A percentile compares a stretch with the other conserved stretches of the same genome.
Evolutionary conservation across 2,329 filamentous ascomycete species (phyloP).

Genomic region (Epichloe coenophiala): DNA sequence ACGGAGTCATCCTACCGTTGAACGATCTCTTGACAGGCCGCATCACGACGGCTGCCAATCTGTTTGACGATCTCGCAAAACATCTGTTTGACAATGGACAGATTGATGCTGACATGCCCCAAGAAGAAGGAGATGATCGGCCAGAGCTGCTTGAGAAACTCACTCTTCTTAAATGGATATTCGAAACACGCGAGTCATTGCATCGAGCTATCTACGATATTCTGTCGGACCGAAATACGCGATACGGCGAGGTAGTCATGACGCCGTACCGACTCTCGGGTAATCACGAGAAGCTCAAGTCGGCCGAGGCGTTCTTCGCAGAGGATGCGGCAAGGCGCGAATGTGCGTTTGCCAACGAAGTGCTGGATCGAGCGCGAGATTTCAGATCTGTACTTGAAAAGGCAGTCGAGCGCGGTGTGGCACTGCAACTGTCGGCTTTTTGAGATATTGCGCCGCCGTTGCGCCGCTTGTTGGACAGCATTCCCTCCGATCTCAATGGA

Average conservation of each 20-base stretch:
- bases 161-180: slow-evolving; percentile 91
- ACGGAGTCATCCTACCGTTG: slow-evolving; percentile 67
- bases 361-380: slow-evolving; percentile 57
- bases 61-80: slow-evolving; percentile 64
- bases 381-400: slow-evolving; percentile 70
- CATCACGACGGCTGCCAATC: slow-evolving; percentile 56
- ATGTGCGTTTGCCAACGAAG: slow-evolving; percentile 56
- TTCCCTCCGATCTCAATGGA: slow-evolving; percentile 44
- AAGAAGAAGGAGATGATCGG: slow-evolving; percentile 90
- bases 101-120: slow-evolving; percentile 64
- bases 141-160: slow-evolving; percentile 90
- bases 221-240: slow-evolving; percentile 70
- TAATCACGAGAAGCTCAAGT: slow-evolving; percentile 65
- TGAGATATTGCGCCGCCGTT: slow-evolving; percentile 94
- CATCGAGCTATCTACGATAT: slow-evolving; percentile 78
- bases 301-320: slow-evolving; percentile 70
- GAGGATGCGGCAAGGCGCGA: slow-evolving; percentile 64
- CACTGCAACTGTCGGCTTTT: slow-evolving; percentile 84
- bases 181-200: slow-evolving; percentile 79
- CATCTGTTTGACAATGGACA: slow-evolving; percentile 54
- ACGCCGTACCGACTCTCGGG: slow-evolving; percentile 64
- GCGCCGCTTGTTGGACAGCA: slow-evolving; percentile 62
- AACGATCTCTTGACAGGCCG: slow-evolving; percentile 68
- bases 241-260: slow-evolving; percentile 73
- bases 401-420: slow-evolving; percentile 77